phyloP scores from a whole-genome alignment of 352 stramenopile genomes.

The Sclerospora graminicola region DNA sequence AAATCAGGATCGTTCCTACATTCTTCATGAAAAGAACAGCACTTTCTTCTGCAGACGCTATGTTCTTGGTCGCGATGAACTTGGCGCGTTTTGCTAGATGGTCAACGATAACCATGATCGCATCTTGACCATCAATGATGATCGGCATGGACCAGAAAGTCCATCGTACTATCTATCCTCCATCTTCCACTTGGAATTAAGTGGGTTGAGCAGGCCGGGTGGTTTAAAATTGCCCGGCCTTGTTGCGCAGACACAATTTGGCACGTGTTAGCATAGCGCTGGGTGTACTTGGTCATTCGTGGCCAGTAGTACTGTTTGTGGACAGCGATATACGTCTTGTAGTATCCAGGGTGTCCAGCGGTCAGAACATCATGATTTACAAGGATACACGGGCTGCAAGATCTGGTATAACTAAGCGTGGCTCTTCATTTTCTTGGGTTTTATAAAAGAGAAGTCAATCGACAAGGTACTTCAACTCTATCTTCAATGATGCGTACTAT shows the following conservation, averaged over 20 bases:
- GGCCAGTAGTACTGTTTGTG: slow-evolving; percentile 7
- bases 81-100: neutral
- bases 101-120: neutral
- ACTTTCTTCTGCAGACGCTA: neutral
- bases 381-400: slow-evolving; percentile 9
- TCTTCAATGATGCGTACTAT: slow-evolving; percentile 2
- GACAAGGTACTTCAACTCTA: neutral
- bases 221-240: slow-evolving; percentile 11
- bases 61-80: neutral
- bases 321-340: slow-evolving; percentile 4
- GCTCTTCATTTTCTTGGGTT: neutral
- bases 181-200: slow-evolving; percentile 6
- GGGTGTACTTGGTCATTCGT: slow-evolving; percentile 13
- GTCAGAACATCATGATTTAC: slow-evolving; percentile 5
- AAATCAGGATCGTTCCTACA: neutral
- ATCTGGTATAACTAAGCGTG: slow-evolving; percentile 2
- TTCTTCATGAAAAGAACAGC: neutral
- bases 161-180: slow-evolving; percentile 5
- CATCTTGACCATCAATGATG: neutral
- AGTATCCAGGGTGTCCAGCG: slow-evolving; percentile 2
- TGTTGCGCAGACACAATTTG: slow-evolving; percentile 15
- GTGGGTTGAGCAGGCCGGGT: neutral
- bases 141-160: neutral
- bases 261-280: neutral
- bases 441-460: neutral